phyloP scores from a whole-genome alignment of 257 asterid species.

The Euphrasia confusa region DNA sequence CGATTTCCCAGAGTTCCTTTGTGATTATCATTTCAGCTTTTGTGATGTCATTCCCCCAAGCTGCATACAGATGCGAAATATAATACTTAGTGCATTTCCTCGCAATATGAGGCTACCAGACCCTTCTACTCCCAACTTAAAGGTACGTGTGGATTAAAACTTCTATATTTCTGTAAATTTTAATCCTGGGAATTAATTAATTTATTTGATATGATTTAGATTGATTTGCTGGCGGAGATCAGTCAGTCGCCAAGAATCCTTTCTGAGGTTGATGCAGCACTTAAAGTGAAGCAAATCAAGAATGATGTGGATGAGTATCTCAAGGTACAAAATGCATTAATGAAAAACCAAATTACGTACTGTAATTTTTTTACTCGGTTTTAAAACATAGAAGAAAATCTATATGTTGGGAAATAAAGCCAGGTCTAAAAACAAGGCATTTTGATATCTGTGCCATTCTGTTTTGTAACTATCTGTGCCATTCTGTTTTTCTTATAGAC shows the following conservation, averaged over 20 bases:
- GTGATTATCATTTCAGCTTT: conserved; percentile 97
- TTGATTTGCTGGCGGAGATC: conserved; percentile 89
- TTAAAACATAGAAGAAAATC: not conserved
- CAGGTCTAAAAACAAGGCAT: not conserved
- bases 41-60: conserved; percentile 99
- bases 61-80: conserved; percentile 95
- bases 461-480: not conserved
- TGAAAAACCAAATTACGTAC: conserved; percentile 1
- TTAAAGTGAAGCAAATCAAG: conserved; percentile 77
- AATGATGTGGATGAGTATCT: conserved; percentile 82
- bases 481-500: conserved; percentile 41
- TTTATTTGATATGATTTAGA: conserved; percentile 34
- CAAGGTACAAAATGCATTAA: conserved; percentile 45
- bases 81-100: conserved; percentile 95
- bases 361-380: not conserved
- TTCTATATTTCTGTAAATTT: not conserved
- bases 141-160: conserved; percentile 37
- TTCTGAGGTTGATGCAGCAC: conserved; percentile 92
- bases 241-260: conserved; percentile 81
- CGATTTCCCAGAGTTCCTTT: conserved; percentile 97
- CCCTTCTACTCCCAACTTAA: conserved; percentile 93
- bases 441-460: too few relatives aligned
- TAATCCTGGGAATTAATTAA: conserved; percentile 9
- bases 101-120: conserved; percentile 98
- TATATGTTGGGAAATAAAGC: not conserved